Evolutionary conservation across 2,329 filamentous ascomycete genomes (phyloP).

Genomic region (Clonostachys byssicola): DNA sequence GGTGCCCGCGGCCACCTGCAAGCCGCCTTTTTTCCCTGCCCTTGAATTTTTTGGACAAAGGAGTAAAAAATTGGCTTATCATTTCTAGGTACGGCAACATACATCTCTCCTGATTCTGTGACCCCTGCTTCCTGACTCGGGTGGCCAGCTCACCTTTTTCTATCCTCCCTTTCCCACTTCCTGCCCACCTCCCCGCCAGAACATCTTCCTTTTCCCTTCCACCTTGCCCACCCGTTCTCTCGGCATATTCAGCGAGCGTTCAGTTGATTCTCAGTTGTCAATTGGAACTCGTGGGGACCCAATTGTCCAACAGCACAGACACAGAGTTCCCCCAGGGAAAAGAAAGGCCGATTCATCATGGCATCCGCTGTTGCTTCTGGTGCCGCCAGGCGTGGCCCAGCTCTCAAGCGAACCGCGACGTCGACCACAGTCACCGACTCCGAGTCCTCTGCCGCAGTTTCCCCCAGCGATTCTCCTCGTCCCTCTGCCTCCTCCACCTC

Average conservation of each 20-base stretch:
- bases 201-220: not conserved
- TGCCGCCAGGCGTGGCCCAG: constrained; percentile 28
- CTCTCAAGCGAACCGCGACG: constrained; percentile 43
- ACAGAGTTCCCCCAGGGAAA: not conserved
- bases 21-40: constrained; percentile 1
- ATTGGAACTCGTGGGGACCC: no score
- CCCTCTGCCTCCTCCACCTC: constrained; percentile 79
- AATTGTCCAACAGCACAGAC: no score
- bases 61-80: no score
- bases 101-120: not conserved
- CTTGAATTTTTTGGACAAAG: not conserved
- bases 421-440: constrained; percentile 42
- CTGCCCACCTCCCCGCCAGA: not conserved
- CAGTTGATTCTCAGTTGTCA: no score
- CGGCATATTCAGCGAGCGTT: no score
- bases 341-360: constrained; percentile 27
- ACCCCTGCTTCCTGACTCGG: not conserved
- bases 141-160: not conserved
- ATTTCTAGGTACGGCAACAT: no score
- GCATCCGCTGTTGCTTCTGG: constrained; percentile 37
- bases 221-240: no score
- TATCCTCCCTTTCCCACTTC: constrained; percentile 1
- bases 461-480: constrained; percentile 56
- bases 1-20: no score
- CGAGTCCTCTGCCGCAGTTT: constrained; percentile 52